Evolutionary conservation across 2,329 filamentous ascomycete genomes (phyloP).

Genomic region (Botryosphaeria dothidea): DNA sequence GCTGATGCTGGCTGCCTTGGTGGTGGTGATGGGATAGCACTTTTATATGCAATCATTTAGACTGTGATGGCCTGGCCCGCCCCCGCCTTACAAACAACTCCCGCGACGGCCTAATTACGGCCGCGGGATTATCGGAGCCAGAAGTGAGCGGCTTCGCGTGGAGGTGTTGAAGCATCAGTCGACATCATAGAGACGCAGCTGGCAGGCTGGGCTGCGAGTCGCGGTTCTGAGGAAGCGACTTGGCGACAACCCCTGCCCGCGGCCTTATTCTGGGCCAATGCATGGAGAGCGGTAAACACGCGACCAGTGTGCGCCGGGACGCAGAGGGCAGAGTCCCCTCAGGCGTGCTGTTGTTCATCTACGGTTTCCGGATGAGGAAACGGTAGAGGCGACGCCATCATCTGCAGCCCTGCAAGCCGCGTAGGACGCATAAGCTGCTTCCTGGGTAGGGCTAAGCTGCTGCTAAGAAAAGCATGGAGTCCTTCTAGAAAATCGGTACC

Average conservation of each 20-base stretch:
- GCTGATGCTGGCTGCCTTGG: not conserved
- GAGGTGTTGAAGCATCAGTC: not conserved
- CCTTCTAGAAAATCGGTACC: not conserved
- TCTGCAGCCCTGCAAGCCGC: not conserved
- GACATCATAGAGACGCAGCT: not conserved
- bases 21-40: not conserved
- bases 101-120: not conserved
- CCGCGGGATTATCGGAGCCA: not conserved
- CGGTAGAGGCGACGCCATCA: not conserved
- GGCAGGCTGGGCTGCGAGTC: not conserved
- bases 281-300: not conserved
- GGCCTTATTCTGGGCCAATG: not conserved
- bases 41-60: not conserved
- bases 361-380: not conserved
- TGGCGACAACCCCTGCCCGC: not conserved
- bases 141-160: not conserved
- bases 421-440: not conserved
- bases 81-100: not conserved
- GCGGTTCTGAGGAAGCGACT: not conserved
- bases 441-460: not conserved
- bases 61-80: not conserved
- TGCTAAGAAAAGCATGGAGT: not conserved
- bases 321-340: not conserved
- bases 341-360: not conserved
- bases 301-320: not conserved